Evolutionary conservation across 805 yeast genomes (phyloP).

Genomic region (Priceomyces melissophilus): DNA sequence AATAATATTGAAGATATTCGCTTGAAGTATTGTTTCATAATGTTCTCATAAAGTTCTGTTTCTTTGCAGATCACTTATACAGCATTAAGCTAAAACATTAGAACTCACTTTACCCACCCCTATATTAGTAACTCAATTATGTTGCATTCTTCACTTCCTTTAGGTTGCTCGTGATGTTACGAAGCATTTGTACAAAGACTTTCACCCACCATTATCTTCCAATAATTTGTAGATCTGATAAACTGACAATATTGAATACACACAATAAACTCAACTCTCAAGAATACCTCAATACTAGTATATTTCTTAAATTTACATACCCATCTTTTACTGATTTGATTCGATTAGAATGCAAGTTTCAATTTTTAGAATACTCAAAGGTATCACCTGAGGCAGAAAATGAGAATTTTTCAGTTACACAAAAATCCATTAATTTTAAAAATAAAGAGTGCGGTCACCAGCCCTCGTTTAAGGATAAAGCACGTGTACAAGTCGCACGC

Average conservation of each 20-base stretch:
- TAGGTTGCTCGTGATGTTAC: not conserved
- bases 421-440: not conserved
- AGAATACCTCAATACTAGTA: not conserved
- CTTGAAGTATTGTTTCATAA: no score
- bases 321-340: conserved; percentile 25
- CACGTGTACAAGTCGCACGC: no score
- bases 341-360: conserved; percentile 3
- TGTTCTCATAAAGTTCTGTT: no score
- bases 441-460: not conserved
- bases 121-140: no score
- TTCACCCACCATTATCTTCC: no score
- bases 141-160: not conserved
- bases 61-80: no score
- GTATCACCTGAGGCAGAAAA: conserved; percentile 3
- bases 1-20: no score
- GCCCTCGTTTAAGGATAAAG: conserved; percentile 1
- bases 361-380: not conserved
- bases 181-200: not conserved
- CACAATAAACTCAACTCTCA: not conserved
- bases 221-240: no score
- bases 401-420: conserved; percentile 9
- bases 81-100: no score
- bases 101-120: no score
- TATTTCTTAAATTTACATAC: conserved; percentile 15
- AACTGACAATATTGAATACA: not conserved